Evolutionary conservation across 192 early-diverging fungal genomes (phyloP), one percentile per base, ranked within the genome.

Genomic region (Linnemannia hyalina): DNA sequence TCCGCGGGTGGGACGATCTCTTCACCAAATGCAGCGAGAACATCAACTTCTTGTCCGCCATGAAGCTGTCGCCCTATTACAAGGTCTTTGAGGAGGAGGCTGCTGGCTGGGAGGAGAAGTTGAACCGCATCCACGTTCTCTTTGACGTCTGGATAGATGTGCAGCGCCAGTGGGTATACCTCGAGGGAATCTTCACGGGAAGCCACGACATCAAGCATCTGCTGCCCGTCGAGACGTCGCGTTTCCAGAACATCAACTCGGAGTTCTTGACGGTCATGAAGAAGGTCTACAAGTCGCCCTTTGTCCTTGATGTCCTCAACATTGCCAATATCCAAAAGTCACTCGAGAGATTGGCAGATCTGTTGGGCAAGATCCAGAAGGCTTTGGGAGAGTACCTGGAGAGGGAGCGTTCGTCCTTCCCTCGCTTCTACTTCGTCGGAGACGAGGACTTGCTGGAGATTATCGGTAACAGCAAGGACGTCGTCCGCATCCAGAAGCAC

Each of bases 61-160:
- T 99, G 99, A 97, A 96, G 89, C 90, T 96, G 68, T 99, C 98
- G 41, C 98, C 98, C 1, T 98, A 99, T 83, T 99, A 96, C 90
- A 97, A 97, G 88, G 96, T 96, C 44, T 99, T 99, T 89, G 97
- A 99, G 88, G 98, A 99, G 79, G 98, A 99, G 70, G 98, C 99
- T 3, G 84, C 91, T 4, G 82, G 93, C 20, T 98, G 98, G 97
- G 98, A 99, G 87, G 98, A 99, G 79, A 97, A 97, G 83, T 91
- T 99, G 70, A 99, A 97, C 87, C 94, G 97, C 40, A 93, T 99
- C 49, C 97, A 99, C 82, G 91, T 97, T 46, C 93, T 99, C 54
- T 98, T 99, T 85, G 98, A 99, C 91, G 96, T 99, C 8, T 99
- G 99, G 99, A 98, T 99, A 68, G 98, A 99, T 88, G 99, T 99